Base-by-base conservation (phyloP, 306 rosid genomes). In the Prunus dulcis region DNA sequence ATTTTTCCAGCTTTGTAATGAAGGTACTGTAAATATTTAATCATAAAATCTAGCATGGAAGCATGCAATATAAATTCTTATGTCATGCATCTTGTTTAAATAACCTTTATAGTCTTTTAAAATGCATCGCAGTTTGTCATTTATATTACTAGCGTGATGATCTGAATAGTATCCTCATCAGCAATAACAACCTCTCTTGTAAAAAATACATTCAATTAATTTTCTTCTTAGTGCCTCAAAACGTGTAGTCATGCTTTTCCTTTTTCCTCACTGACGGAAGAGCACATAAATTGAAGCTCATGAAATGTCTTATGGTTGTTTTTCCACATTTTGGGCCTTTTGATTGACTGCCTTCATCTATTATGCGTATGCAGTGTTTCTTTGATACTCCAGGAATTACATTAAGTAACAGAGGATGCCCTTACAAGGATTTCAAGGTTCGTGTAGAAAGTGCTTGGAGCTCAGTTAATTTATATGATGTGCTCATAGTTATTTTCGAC, bases 381-480 rank as follows among this genome's bases (percentile, higher is more conserved):
- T 95, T 95, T 72, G 97, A 95, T 79, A 92, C 99, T 8, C 99
- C 97, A 32, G 99, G 99, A 77, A 87, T 95, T 55, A 83, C 79
- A 72, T 79, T 95, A 69, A 90, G 87, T 67, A 76, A 73, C 19
- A 76, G 80, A 56, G 97, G 99, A 82, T 67, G 76, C 82, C 97
- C 91, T 69, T 78, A 88, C 81, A 89, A 84, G 83, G 99, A 95
- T 88, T 83, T 89, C 85, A 95, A 89, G 86, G 92, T 47, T 70
- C 99, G 97, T 27, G 92, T 95, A 60, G 92, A 95, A 86, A 95
- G 97, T 91, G 96, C 92, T 68, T 95, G 99, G 99, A 91, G 88
- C 85, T 90, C 99, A 53, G 82, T 92, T 79, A 85, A 81, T 79
- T 89, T 95, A 55, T 92, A 92, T 81, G 97, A 95, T 70, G 93